A percentile compares a stretch with the other conserved stretches of the same genome.
Evolutionary conservation across 1,284 basidiomycete genomes (phyloP).

Genomic region (Ganoderma sp.): DNA sequence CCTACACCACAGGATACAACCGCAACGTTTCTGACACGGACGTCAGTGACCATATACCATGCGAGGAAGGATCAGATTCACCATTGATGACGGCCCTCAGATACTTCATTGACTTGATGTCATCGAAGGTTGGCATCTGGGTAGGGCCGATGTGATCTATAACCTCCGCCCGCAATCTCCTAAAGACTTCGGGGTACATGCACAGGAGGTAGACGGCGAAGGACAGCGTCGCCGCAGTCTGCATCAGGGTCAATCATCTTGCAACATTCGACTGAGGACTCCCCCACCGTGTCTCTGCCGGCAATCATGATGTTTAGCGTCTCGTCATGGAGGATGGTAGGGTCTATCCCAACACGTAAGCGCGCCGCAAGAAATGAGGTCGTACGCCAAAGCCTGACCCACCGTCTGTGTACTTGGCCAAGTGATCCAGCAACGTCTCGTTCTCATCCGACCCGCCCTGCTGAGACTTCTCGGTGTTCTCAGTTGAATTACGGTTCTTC

Average conservation of each 20-base stretch:
- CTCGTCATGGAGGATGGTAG: constrained; percentile 46
- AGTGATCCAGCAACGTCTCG: constrained; percentile 47
- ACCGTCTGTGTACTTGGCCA: constrained; percentile 44
- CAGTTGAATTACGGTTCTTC: constrained; percentile 39
- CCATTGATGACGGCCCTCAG: constrained; percentile 44
- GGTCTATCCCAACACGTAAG: constrained; percentile 14
- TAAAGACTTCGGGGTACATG: constrained; percentile 44
- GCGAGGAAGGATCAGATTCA: constrained; percentile 5
- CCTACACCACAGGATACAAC: constrained; percentile 41
- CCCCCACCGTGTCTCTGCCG: constrained; percentile 48
- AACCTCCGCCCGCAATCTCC: constrained; percentile 49
- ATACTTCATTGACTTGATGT: constrained; percentile 47
- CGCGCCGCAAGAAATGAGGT: background rate
- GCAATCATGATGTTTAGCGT: constrained; percentile 49
- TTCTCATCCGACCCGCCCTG: constrained; percentile 33
- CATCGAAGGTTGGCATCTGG: constrained; percentile 47
- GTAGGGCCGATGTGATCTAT: constrained; percentile 42
- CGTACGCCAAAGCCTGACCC: background rate
- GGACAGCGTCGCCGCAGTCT: constrained; percentile 47
- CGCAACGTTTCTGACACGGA: constrained; percentile 36
- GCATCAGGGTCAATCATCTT: background rate
- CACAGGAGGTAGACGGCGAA: constrained; percentile 50
- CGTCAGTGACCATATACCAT: background rate
- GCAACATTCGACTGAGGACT: background rate
- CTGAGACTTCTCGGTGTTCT: constrained; percentile 21